Conservation (phyloP, 176 grass and related monocot species). For the Hordeum vulgare region MorexV3_pseudomolecules_assembly NC_058523.1:53352127-53352626, state of each 20-base stretch:
- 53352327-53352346: conserved; percentile 28
- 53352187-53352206: conserved; percentile 58
- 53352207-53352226: conserved; percentile 72
- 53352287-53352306: conserved; percentile 67
- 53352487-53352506: not conserved
- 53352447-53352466: not conserved
- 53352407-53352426: not conserved
- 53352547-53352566: conserved; percentile 75
- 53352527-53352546: conserved; percentile 55
- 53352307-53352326: conserved; percentile 57
- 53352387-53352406: not conserved
- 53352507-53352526: not conserved
- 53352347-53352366: not conserved
- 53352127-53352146: not conserved
- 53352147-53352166: not conserved
- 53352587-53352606: conserved; percentile 55
- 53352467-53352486: not conserved
- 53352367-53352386: not conserved
- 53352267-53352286: conserved; percentile 66
- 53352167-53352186: conserved; percentile 51
- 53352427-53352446: not conserved
- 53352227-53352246: conserved; percentile 78
- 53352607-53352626: conserved; percentile 55
- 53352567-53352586: conserved; percentile 51
- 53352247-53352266: conserved; percentile 61